Conservation (phyloP, 2,329 filamentous ascomycete species). For the Pezizomycotina sp. region DNA sequence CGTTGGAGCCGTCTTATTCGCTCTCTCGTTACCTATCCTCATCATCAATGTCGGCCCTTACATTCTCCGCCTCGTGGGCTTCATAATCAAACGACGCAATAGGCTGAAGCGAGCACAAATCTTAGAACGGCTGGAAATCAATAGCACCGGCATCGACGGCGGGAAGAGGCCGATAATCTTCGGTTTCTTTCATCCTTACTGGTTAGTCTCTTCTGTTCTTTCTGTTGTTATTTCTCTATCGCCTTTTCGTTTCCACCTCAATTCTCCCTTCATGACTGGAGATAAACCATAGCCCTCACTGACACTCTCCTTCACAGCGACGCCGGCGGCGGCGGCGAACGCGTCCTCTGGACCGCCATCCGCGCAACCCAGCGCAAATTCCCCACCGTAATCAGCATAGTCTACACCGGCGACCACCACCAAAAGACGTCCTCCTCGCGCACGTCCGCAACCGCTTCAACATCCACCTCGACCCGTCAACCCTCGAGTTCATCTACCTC, state of each 20-base stretch:
- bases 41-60: too few species aligned
- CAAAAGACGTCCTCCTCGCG: constrained; percentile 61
- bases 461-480: constrained; percentile 69
- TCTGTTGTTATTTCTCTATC: constrained; percentile 7
- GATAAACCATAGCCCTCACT: background rate
- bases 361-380: constrained; percentile 76
- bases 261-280: too few species aligned
- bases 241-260: background rate
- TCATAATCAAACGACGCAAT: too few species aligned
- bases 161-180: constrained; percentile 38
- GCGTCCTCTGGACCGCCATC: constrained; percentile 91
- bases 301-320: constrained; percentile 42
- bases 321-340: constrained; percentile 85
- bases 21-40: too few species aligned
- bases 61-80: too few species aligned
- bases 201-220: constrained; percentile 38
- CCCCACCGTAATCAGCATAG: constrained; percentile 73
- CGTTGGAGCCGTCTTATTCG: too few species aligned
- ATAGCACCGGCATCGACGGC: constrained; percentile 1
- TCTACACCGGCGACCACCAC: constrained; percentile 92
- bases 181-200: constrained; percentile 96
- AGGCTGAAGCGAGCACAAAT: too few species aligned
- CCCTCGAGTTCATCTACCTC: constrained; percentile 76
- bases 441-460: constrained; percentile 80
- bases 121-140: too few species aligned